These are phyloP conservation scores for Nematodospora valgi DNA, from an alignment of 805 yeast genomes.

Conservation along the genomic window DNA sequence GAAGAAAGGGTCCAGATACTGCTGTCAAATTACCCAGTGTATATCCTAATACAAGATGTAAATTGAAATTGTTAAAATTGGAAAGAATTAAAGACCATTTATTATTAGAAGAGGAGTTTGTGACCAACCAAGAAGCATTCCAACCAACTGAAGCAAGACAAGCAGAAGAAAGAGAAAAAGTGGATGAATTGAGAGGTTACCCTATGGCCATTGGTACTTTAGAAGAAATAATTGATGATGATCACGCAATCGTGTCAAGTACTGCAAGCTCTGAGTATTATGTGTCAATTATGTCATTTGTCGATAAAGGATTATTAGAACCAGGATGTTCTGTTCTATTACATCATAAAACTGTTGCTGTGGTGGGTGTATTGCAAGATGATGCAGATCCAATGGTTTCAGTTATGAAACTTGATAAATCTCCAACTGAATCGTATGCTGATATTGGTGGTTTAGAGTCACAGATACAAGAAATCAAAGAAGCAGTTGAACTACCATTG, in stretches of 20 bases:
- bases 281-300: constrained; percentile 93
- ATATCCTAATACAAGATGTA: constrained; percentile 90
- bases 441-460: constrained; percentile 96
- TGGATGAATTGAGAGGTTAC: constrained; percentile 92
- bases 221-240: constrained; percentile 97
- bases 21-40: constrained; percentile 82
- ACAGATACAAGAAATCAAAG: constrained; percentile 97
- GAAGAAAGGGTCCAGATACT: constrained; percentile 89
- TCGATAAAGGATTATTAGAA: constrained; percentile 91
- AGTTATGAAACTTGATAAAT: constrained; percentile 96
- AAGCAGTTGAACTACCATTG: constrained; percentile 91
- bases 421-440: constrained; percentile 94
- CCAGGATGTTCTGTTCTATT: constrained; percentile 95
- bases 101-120: constrained; percentile 92
- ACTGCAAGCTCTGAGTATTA: constrained; percentile 97
- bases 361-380: constrained; percentile 97
- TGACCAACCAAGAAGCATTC: constrained; percentile 87
- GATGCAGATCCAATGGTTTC: constrained; percentile 98
- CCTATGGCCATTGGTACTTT: constrained; percentile 96
- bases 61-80: constrained; percentile 82
- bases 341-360: constrained; percentile 92
- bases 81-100: constrained; percentile 96
- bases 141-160: constrained; percentile 96
- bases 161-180: constrained; percentile 91
- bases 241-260: constrained; percentile 96